Evolutionary conservation across 2,329 filamentous ascomycete genomes (phyloP), one percentile per base, ranked within the genome.

Genomic region (Didymella glomerata): DNA sequence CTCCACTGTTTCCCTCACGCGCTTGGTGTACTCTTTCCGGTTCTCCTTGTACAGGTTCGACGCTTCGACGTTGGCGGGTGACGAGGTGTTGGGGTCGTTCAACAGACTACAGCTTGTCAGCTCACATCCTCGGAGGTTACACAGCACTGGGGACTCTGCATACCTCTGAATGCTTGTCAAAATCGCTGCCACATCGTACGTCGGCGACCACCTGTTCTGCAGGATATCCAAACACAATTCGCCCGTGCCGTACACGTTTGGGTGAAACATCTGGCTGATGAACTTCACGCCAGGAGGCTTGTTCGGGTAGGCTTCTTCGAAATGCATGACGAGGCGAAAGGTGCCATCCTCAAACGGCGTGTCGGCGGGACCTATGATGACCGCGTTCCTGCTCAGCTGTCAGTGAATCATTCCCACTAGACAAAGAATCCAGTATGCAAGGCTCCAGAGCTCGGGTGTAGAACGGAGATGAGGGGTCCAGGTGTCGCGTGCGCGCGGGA

Each of bases 21-120:
- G 85, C 83, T 99, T 99, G 25, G 90, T 91, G 75, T 99, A 99
- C 75, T 99, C 95, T 77, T 93, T 93, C 63, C 93, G 87, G 78
- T 98, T 98, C 75, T 99, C 95, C 78, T 98, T 98, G 84, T 98
- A 99, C 9, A 98, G 84, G 76, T 98, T 99, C 54, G 93, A 97
- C 1, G 95, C 95, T 80, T 99, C 95, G 69, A 98, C 95, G 72
- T 99, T 99, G 55, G 95, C 95, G 0, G 95, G 95, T 1, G 93
- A 97, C 58, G 92, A 95, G n/a, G 95, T 99, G 78, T 99, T 99
- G 1, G 95, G 95, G 70, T 99, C 95, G 79, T 99, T 98, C 14
- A 99, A 85, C 44, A 99, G 81, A 86, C 94, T 97, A 60, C 14
- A 9, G 7, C 8, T 27, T 28, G 54, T 75, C 48, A 75, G 67